Evolutionary conservation across 768 basidiomycete genomes (phyloP).

Genomic region (Leucocoprinus leucothites): DNA sequence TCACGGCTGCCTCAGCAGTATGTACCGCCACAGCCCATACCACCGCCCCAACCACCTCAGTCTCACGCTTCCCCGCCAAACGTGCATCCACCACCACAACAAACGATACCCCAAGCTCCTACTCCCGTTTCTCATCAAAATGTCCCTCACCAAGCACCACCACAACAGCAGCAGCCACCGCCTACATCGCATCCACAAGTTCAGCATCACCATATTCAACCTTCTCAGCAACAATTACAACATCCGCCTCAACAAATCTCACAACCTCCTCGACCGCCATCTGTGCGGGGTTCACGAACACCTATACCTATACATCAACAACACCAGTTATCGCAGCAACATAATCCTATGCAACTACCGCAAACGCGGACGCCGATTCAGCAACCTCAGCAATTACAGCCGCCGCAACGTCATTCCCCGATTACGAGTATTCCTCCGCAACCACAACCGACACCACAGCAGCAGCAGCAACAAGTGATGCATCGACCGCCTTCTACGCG

Average conservation of each 20-base stretch:
- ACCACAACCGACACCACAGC: constrained; percentile 1
- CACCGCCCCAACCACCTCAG: constrained; percentile 6
- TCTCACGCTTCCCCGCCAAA: constrained; percentile 10
- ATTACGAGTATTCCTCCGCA: constrained; percentile 2
- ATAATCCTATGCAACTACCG: constrained; percentile 1
- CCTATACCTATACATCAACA: constrained; percentile 14
- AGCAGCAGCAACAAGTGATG: constrained; percentile 8
- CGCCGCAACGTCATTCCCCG: constrained; percentile 9
- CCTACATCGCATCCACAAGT: constrained; percentile 16
- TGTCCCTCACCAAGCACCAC: constrained; percentile 9
- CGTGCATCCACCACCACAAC: no score
- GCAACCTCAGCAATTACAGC: constrained; percentile 4
- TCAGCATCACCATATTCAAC: constrained; percentile 19
- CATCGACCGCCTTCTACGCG: constrained; percentile 5
- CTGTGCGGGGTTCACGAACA: constrained; percentile 13
- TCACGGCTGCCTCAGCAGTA: constrained; percentile 11
- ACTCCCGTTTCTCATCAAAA: neutral
- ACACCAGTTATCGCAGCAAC: no score
- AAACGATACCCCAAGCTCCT: constrained; percentile 15
- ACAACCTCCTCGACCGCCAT: constrained; percentile 11
- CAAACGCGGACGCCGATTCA: neutral
- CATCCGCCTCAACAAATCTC: no score
- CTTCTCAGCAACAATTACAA: no score
- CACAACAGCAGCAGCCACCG: no score
- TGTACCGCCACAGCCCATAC: constrained; percentile 3